Evolutionary conservation across 441 rosid species (phyloP).

Genomic region (Viola pubescens): DNA sequence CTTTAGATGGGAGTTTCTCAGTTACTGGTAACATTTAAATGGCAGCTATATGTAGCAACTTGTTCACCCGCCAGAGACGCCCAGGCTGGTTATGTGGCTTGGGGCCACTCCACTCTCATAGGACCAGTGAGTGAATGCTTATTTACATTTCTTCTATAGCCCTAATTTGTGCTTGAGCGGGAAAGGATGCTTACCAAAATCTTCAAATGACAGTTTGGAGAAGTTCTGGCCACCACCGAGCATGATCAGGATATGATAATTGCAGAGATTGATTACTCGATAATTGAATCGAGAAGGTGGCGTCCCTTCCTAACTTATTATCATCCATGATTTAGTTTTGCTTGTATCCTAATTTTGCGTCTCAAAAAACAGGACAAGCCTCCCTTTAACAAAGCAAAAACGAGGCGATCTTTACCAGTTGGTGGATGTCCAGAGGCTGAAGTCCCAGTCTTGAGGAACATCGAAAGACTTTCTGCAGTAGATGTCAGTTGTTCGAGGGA

Average conservation of each 20-base stretch:
- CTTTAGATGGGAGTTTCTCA: conserved; percentile 2
- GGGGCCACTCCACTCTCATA: conserved; percentile 97
- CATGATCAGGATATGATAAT: conserved; percentile 69
- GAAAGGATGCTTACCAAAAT: conserved; percentile 5
- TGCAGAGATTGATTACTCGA: conserved; percentile 75
- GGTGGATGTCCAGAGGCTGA: conserved; percentile 66
- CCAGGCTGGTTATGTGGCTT: conserved; percentile 72
- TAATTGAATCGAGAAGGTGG: conserved; percentile 70
- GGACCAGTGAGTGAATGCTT: conserved; percentile 68
- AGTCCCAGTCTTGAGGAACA: conserved; percentile 13
- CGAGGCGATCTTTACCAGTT: conserved; percentile 90
- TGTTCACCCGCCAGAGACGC: conserved; percentile 89
- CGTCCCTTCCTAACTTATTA: conserved; percentile 3
- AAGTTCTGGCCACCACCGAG: conserved; percentile 79
- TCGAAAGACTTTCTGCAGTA: background rate
- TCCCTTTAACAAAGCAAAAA: conserved; percentile 65
- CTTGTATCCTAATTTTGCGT: conserved; percentile 3
- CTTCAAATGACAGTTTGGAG: conserved; percentile 61
- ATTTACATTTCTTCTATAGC: background rate
- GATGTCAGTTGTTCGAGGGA: too few relatives aligned
- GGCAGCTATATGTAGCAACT: conserved; percentile 83
- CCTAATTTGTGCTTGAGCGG: background rate
- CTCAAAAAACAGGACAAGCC: conserved; percentile 44
- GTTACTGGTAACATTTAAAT: conserved; percentile 13
- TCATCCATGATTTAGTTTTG: background rate